Conservation (phyloP, 2,329 filamentous ascomycete species). For the Microdochium paspali region DNA sequence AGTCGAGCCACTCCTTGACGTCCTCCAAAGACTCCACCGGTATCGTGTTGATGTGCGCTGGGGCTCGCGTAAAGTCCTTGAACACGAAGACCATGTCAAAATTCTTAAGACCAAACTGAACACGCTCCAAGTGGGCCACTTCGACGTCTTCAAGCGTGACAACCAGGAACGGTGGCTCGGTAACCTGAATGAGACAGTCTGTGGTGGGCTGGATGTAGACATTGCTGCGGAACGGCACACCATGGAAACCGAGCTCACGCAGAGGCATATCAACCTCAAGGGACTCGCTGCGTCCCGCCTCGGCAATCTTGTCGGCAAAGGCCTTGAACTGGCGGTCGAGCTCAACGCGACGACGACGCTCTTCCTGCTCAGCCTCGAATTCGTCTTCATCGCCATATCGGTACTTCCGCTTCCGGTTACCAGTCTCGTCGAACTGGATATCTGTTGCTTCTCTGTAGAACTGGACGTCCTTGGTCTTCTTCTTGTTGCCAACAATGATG, state of each 20-base stretch:
- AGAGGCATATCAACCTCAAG: constrained; percentile 95
- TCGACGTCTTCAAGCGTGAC: constrained; percentile 94
- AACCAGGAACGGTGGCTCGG: constrained; percentile 93
- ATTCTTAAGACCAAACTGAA: constrained; percentile 95
- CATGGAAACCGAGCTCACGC: constrained; percentile 91
- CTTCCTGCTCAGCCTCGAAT: constrained; percentile 96
- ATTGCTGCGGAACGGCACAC: constrained; percentile 91
- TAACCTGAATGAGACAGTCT: constrained; percentile 92
- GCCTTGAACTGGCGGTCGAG: constrained; percentile 93
- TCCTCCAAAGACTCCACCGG: constrained; percentile 90
- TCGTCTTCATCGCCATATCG: constrained; percentile 97
- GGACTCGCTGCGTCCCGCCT: constrained; percentile 83
- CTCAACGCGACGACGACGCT: constrained; percentile 80
- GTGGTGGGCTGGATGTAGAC: constrained; percentile 94
- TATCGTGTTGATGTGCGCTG: constrained; percentile 95
- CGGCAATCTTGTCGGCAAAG: constrained; percentile 95
- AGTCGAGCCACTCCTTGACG: constrained; percentile 97
- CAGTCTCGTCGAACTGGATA: constrained; percentile 97
- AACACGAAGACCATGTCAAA: constrained; percentile 98
- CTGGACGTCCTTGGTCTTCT: constrained; percentile 98
- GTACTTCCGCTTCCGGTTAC: constrained; percentile 95
- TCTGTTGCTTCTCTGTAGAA: constrained; percentile 98
- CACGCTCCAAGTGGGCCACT: constrained; percentile 89
- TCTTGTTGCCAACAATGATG: constrained; percentile 93
- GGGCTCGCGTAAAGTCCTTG: constrained; percentile 88